Evolutionary conservation across 177 flowering plant genomes (phyloP), one percentile per base, ranked within the genome.

Genomic region (Tripterygium wilfordii): DNA sequence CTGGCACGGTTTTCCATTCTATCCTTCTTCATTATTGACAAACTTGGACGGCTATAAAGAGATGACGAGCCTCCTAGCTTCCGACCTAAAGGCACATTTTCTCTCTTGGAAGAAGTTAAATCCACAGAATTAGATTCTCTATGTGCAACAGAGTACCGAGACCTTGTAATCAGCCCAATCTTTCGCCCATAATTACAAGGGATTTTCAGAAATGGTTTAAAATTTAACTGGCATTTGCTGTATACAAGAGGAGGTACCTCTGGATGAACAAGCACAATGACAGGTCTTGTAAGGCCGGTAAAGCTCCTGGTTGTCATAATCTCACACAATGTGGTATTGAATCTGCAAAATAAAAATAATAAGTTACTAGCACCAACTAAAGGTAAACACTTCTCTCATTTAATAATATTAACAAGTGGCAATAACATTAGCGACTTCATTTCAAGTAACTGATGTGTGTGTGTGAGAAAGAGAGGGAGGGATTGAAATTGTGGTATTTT

Each of bases 21-120:
- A 24, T 85, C 78, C 24, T 64, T 69, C 64, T 79, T 88, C 90
- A 83, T 88, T 26, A 85, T 74, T 15, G 60, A 57, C 61, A 91
- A 79, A 64, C 94, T 85, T 30, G 98, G 95, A 52, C 86, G 87
- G 56, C 66, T 53, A 61, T 82, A 86, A 36, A 88, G 72, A 22
- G 98, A 80, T 2, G 85, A 54, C 13, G 83, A 54, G 16, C 66
- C 61, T 12, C 64, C 64, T 49, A 53, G 68, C 25, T 65, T 72
- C 41, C 43, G 42, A 27, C 57, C 64, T 48, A 39, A 44, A 20
- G 51, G 62, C 17, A 17, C 36, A 24, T 59, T 45, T 10, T 59
- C 54, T 23, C 53, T 20, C 45, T 64, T 72, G 31, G 67, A 49
- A 17, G 30, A 44, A 33, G 75, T 31, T 16, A 68, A 48, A 52